These are phyloP conservation scores for Colletotrichum navitas DNA, from an alignment of 2,329 filamentous ascomycete species.

Conservation along the genomic window DNA sequence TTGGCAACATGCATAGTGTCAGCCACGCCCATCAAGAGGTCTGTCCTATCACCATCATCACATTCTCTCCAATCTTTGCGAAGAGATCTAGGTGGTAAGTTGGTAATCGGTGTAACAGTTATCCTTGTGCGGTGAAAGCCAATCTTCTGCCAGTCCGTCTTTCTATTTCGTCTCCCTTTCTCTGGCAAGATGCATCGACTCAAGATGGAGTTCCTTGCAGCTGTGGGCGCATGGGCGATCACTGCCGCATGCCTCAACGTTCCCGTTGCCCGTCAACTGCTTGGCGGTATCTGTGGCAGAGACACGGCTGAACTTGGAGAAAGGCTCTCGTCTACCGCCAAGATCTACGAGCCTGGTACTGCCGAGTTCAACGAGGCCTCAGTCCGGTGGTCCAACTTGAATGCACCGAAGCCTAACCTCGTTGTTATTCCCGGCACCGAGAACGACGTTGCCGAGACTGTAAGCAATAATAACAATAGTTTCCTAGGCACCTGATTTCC, in stretches of 20 bases:
- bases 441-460: constrained; percentile 62
- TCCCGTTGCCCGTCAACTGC: constrained; percentile 31
- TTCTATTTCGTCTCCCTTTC: background rate
- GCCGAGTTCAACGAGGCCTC: constrained; percentile 54
- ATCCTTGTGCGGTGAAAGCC: constrained; percentile 3
- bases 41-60: background rate
- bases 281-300: constrained; percentile 41
- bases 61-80: background rate
- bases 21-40: constrained; percentile 1
- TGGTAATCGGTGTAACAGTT: background rate
- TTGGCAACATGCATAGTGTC: background rate
- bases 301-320: constrained; percentile 45
- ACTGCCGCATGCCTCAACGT: constrained; percentile 43
- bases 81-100: background rate
- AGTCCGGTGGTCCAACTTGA: constrained; percentile 60
- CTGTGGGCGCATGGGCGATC: constrained; percentile 46
- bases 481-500: background rate
- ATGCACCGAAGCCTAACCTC: constrained; percentile 57
- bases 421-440: constrained; percentile 62
- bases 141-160: background rate
- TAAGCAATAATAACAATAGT: constrained; percentile 46
- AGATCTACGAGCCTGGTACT: constrained; percentile 58
- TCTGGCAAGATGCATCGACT: constrained; percentile 22
- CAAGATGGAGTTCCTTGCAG: constrained; percentile 47
- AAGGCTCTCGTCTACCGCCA: constrained; percentile 54